These are phyloP conservation scores for Apocynum venetum DNA, from an alignment of 257 asterid genomes.

Conservation along the genomic window DNA sequence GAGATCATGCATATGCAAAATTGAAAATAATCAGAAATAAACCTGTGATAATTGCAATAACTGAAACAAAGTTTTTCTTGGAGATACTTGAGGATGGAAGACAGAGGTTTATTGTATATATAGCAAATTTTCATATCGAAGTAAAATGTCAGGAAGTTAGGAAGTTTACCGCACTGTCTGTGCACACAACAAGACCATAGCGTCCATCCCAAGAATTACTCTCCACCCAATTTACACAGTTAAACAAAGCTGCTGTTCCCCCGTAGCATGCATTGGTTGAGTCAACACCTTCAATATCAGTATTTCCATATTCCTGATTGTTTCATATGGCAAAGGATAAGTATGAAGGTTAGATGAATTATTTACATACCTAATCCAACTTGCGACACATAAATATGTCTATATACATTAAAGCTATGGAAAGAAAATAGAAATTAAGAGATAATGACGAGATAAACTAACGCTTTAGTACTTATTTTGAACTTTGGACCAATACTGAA, in stretches of 20 bases:
- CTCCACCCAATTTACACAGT: slow-evolving; percentile 98
- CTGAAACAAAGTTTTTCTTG: background rate
- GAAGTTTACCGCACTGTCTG: slow-evolving; percentile 91
- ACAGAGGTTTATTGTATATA: background rate
- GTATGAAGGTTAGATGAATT: slow-evolving; percentile 13
- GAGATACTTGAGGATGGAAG: background rate
- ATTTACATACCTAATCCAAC: background rate
- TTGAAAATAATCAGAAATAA: background rate
- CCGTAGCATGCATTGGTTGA: slow-evolving; percentile 98
- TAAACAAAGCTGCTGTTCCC: slow-evolving; percentile 93
- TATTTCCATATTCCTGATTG: slow-evolving; percentile 76
- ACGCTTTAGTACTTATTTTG: background rate
- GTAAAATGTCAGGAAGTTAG: slow-evolving; percentile 18
- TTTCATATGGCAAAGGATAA: slow-evolving; percentile 14
- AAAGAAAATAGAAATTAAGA: background rate
- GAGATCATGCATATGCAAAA: background rate
- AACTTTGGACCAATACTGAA: background rate
- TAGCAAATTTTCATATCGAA: background rate
- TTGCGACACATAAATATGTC: background rate
- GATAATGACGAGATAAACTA: background rate
- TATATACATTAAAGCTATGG: background rate
- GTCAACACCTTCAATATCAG: slow-evolving; percentile 99
- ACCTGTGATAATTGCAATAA: background rate
- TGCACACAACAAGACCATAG: slow-evolving; percentile 97
- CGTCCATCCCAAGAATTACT: slow-evolving; percentile 99